Conservation (phyloP, 2,329 filamentous ascomycete species). For the Aureobasidium sp. region DNA sequence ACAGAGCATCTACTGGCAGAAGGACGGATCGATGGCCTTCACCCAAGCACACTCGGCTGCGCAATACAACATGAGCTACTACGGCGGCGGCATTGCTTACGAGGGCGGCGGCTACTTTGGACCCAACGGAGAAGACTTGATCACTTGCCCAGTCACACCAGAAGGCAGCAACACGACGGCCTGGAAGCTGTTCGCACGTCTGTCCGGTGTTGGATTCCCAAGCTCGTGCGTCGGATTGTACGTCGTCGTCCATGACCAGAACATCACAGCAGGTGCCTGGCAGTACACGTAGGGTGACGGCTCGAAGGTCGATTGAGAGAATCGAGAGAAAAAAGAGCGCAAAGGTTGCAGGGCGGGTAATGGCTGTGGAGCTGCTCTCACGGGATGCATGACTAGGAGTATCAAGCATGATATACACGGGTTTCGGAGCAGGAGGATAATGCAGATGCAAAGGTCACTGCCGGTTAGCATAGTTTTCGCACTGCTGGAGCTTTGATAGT, state of each 20-base stretch:
- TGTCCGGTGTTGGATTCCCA: constrained; percentile 13
- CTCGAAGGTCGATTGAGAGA: neutral
- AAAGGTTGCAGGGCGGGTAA: neutral
- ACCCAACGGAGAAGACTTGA: constrained; percentile 17
- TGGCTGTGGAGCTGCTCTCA: neutral
- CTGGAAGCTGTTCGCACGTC: constrained; percentile 18
- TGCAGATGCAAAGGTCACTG: neutral
- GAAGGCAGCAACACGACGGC: constrained; percentile 6
- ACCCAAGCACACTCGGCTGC: constrained; percentile 20
- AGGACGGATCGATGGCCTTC: constrained; percentile 20
- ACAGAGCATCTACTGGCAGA: constrained; percentile 20
- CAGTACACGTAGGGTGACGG: constrained; percentile 17
- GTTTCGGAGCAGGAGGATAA: neutral
- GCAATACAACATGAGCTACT: constrained; percentile 14
- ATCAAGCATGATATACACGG: neutral
- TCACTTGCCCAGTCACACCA: constrained; percentile 20
- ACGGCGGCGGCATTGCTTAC: constrained; percentile 17
- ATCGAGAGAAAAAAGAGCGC: neutral
- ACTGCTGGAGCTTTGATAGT: constrained; percentile 8
- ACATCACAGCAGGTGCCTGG: constrained; percentile 17
- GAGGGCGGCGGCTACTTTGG: constrained; percentile 19
- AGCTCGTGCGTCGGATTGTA: constrained; percentile 17
- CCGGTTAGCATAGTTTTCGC: neutral
- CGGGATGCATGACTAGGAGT: neutral
- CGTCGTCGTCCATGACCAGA: constrained; percentile 9